Evolutionary conservation across 352 stramenopile species (phyloP), one percentile per base, ranked within the genome.

Genomic region (Phytophthora meadii): DNA sequence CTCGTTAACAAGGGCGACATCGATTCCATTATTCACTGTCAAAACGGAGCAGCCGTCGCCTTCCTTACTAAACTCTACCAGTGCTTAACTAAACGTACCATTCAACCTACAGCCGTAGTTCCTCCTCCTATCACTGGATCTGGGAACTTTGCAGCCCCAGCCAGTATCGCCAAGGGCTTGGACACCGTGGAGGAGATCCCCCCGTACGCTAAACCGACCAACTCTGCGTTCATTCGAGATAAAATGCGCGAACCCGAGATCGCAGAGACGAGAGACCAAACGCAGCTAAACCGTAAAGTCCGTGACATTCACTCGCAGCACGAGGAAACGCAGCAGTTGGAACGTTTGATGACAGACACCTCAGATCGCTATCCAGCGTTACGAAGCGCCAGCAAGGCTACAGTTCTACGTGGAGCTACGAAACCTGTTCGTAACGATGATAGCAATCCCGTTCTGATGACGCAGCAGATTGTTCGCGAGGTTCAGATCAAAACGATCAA

Each of bases 401-500:
- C 79, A 1, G 76, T 89, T 19, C 48, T 90, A 25, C 72, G 82
- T n/a, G 79, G 84, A 15, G 71, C 82, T 11, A 91, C 74, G 1
- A 88, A 85, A 41, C 81, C 81, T 45, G 82, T 90, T 53, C 77
- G 82, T n/a, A 89, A 90, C 15, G 87, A 94, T 47, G 66, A 76
- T 36, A 78, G 79, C 24, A 77, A 70, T 14, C 82, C 84, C 0
- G 64, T 81, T 8, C 48, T 89, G 2, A 76, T 85, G 63, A 80
- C 89, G 17, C 77, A 92, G 54, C 76, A 95, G 15, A 78, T 93
- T 12, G 90, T 97, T 17, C 90, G 94, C 60, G 84, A 97, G 50
- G 90, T 97, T 22, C 81, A 97, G 64, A 96, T 97, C 57, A 96
- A 96, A 63, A 85, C 93, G 19, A 88, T 96, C 46, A 93, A 92